Evolutionary conservation across 768 basidiomycete genomes (phyloP), one percentile per base, ranked within the genome.

Genomic region (Guyanaporus albipodus): DNA sequence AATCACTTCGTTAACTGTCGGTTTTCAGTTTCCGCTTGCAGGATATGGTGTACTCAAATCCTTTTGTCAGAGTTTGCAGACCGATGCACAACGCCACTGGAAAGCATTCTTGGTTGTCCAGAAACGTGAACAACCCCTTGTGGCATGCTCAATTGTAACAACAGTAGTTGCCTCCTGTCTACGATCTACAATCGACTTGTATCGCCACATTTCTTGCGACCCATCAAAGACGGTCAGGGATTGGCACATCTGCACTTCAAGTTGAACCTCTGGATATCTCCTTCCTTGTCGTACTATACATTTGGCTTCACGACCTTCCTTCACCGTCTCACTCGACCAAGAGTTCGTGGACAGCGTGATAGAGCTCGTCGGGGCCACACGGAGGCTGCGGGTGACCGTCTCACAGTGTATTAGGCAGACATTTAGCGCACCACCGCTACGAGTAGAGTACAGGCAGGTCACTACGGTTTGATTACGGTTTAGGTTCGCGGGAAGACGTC

Each of bases 221-320:
- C 8, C 18, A 9, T 53, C 8, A 39, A 40, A 21, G 21, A 18
- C 10, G 0, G 35, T 54, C 0, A 3, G 4, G 9, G 11, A 24
- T 14, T 45, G n/a, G n/a, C n/a, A n/a, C n/a, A n/a, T n/a, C n/a
- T n/a, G n/a, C n/a, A n/a, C n/a, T n/a, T n/a, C n/a, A n/a, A n/a
- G n/a, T n/a, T n/a, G n/a, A n/a, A n/a, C n/a, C 4, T 2, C 93
- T 26, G 8, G 37, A 48, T 9, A 27, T 32, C 7, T 27, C 44
- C 6, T 11, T 26, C 0, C 33, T 15, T 4, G 38, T 1, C 1
- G 8, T 0, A 6, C 18, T 54, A 1, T 45, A 50, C 4, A 31
- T 39, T 11, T 27, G 15, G 6, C 46, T 56, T 1, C 8, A 23
- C 2, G 22, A 21, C 0, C 32, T 48, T 4, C 45, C 37, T 3